These are phyloP conservation scores for Colletotrichum truncatum DNA, from an alignment of 2,329 filamentous ascomycete species.

Conservation along the genomic window DNA sequence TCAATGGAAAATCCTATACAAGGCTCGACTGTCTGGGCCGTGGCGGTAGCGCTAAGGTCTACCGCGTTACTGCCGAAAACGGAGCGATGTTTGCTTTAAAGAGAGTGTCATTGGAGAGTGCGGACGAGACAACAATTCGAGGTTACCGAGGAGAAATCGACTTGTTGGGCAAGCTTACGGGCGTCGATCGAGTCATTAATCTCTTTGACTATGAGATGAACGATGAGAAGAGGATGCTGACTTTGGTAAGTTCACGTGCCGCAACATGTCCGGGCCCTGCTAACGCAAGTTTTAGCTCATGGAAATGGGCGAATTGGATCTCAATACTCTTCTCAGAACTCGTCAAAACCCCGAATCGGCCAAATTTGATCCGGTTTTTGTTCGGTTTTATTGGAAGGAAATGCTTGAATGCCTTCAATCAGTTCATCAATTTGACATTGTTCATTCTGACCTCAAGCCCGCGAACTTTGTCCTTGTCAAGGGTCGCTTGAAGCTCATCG, in stretches of 20 bases:
- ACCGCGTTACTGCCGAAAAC: conserved; percentile 96
- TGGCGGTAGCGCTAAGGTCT: conserved; percentile 93
- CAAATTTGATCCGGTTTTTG: conserved; percentile 86
- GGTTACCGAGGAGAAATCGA: conserved; percentile 98
- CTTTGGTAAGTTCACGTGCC: conserved; percentile 68
- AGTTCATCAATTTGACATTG: conserved; percentile 90
- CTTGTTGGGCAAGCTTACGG: conserved; percentile 80
- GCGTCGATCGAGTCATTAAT: conserved; percentile 89
- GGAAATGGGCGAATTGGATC: conserved; percentile 95
- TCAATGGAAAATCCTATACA: conserved; percentile 93
- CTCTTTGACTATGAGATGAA: conserved; percentile 95
- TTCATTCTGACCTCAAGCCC: conserved; percentile 96
- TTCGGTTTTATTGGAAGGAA: conserved; percentile 98
- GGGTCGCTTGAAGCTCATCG: conserved; percentile 92
- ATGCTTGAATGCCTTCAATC: conserved; percentile 96
- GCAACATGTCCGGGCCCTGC: neutral
- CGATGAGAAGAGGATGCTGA: conserved; percentile 85
- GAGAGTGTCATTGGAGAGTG: conserved; percentile 88
- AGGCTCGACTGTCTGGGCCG: conserved; percentile 90
- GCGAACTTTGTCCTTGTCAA: conserved; percentile 96
- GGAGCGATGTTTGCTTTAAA: conserved; percentile 96
- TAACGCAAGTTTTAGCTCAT: conserved; percentile 74
- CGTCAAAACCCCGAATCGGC: conserved; percentile 77
- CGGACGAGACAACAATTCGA: conserved; percentile 82
- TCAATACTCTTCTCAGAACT: conserved; percentile 84